phyloP scores from a whole-genome alignment of 768 basidiomycete genomes.

The Phanerochaete carnosa region DNA sequence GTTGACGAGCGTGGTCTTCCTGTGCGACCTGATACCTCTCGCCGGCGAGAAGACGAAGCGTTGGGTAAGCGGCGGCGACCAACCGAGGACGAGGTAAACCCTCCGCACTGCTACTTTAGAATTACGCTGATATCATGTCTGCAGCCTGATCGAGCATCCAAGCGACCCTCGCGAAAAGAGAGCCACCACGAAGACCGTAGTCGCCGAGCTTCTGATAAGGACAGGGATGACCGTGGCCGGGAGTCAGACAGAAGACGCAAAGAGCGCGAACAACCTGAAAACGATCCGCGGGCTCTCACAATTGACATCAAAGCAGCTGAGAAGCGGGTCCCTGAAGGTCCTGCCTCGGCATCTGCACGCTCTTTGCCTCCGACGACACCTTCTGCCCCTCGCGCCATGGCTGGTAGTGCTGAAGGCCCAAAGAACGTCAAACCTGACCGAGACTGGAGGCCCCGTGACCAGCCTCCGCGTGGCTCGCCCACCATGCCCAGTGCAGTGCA shows the following conservation, averaged over 20 bases:
- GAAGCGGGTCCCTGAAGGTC: constrained; percentile 54
- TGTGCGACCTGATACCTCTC: constrained; percentile 54
- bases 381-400: constrained; percentile 73
- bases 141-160: constrained; percentile 72
- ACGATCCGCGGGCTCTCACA: constrained; percentile 42
- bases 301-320: constrained; percentile 64
- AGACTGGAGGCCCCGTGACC: constrained; percentile 41
- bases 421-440: constrained; percentile 42
- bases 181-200: constrained; percentile 71
- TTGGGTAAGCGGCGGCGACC: constrained; percentile 71
- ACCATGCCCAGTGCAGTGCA: constrained; percentile 12
- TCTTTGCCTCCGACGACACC: constrained; percentile 55
- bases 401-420: constrained; percentile 37
- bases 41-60: constrained; percentile 64
- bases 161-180: constrained; percentile 79
- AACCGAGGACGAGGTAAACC: constrained; percentile 70
- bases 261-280: constrained; percentile 57
- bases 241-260: constrained; percentile 67
- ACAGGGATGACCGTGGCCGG: constrained; percentile 59
- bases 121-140: constrained; percentile 1
- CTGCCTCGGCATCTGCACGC: constrained; percentile 32
- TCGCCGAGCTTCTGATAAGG: constrained; percentile 66
- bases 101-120: not conserved
- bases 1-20: constrained; percentile 56
- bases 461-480: constrained; percentile 12